Percentiles rank a stretch among this genome's conserved stretches.
Conservation (phyloP, 805 yeast genomes). For the Saccharomycopsis microspora region DNA sequence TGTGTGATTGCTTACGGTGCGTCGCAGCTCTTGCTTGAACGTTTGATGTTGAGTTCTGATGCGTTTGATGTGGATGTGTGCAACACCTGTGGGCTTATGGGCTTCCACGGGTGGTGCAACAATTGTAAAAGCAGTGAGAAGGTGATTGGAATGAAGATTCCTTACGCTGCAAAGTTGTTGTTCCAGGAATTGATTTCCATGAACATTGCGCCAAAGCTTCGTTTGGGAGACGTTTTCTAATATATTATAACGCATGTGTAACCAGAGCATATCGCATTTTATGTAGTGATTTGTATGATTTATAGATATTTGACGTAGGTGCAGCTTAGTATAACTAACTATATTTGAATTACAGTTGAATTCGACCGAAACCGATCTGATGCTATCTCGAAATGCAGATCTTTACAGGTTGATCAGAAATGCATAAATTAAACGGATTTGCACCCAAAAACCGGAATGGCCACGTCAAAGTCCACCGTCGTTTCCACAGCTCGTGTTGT, state of each 20-base stretch:
- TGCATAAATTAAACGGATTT: no score
- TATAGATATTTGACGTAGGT: no score
- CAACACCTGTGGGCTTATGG: constrained; percentile 91
- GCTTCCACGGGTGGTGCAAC: constrained; percentile 97
- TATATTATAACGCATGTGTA: not conserved
- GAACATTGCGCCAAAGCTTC: constrained; percentile 96
- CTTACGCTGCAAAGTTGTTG: constrained; percentile 94
- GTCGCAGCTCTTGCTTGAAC: constrained; percentile 82
- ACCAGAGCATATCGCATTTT: no score
- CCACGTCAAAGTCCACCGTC: no score
- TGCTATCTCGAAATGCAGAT: no score
- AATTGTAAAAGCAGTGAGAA: constrained; percentile 82
- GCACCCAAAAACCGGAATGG: no score
- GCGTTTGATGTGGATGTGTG: constrained; percentile 97
- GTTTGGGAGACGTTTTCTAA: constrained; percentile 75
- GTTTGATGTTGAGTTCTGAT: constrained; percentile 94
- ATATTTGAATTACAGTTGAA: no score
- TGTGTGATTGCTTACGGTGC: constrained; percentile 99
- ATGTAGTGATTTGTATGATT: no score
- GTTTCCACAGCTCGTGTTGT: no score
- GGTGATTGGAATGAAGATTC: constrained; percentile 89
- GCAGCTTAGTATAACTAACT: no score
- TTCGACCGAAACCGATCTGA: no score
- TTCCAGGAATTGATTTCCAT: constrained; percentile 97
- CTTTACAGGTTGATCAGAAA: no score